Base-by-base conservation (phyloP, 1,284 basidiomycete species). In the Ustilago curta region DNA sequence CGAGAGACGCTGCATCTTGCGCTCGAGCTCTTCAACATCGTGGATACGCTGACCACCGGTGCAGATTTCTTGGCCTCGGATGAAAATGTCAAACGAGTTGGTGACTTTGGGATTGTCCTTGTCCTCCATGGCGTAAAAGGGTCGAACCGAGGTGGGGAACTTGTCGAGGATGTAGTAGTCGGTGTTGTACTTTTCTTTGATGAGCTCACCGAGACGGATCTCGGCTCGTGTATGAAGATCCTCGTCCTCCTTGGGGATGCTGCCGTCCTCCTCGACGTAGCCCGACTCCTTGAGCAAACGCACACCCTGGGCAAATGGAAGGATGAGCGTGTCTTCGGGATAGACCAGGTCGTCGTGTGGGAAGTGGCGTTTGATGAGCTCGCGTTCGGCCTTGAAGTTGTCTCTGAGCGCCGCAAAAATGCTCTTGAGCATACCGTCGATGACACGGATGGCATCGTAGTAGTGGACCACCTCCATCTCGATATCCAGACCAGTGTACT, bases 121-220 rank as follows among this genome's bases (percentile, higher is more conserved):
- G 95, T 98, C 87, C n/a, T 76, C 77, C 71, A 81, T 70, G 32
- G 82, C 72, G 62, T 99, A 99, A 88, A 99, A 99, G 3, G 97
- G 96, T 69, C 96, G 92, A 60, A 97, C 90, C 31, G 89, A 91
- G 84, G 94, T 88, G 27, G 84, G 83, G 66, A 85, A 85, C 61
- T 85, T 85, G 73, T 85, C 83, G 37, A 85, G 78, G 37, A 85
- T 84, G 73, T 83, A 85, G 63, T 84, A 85, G 88, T 99, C 96
- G 59, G 93, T 97, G 79, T 94, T 90, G 85, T 95, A 96, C 87
- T 96, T 97, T 63, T 91, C 91, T 85, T 92, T 93, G 81, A 98
- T 90, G 57, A 98, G 88, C 57, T 90, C 88, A 31, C 96, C 96
- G 25, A 98, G 91, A 59, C 92, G 89, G 87, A 93, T 95, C 87